Percentiles rank a stretch among this genome's conserved stretches.
Conservation (phyloP, 768 basidiomycete genomes). For the Lactifluus subvellereus region DNA sequence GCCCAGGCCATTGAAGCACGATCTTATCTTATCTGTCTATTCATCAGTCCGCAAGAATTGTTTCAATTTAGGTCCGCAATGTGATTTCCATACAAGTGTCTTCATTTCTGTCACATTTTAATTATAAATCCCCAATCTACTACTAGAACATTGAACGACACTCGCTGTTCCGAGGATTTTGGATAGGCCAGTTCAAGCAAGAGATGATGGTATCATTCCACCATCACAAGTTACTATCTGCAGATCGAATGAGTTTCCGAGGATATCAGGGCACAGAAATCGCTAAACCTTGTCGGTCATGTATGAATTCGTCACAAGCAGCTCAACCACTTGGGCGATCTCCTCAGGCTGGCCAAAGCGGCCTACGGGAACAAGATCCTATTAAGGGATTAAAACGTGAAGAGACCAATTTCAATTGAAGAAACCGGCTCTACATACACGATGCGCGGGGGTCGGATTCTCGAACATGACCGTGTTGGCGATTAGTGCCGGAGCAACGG, state of each 20-base stretch:
- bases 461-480: slow-evolving; percentile 47
- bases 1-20: neutral
- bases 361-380: slow-evolving; percentile 47
- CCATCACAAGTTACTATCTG: slow-evolving; percentile 24
- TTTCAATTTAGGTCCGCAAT: neutral
- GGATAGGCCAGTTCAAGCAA: slow-evolving; percentile 6
- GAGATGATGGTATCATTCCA: slow-evolving; percentile 22
- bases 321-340: slow-evolving; percentile 46
- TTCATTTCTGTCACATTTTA: neutral
- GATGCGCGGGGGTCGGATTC: slow-evolving; percentile 34
- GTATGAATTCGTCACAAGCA: slow-evolving; percentile 46
- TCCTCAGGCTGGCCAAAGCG: slow-evolving; percentile 47
- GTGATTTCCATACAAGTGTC: neutral
- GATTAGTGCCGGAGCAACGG: slow-evolving; percentile 48
- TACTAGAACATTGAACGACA: neutral
- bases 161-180: neutral
- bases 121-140: neutral
- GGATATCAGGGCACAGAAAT: neutral
- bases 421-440: slow-evolving; percentile 26
- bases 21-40: slow-evolving; percentile 18
- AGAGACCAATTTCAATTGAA: neutral
- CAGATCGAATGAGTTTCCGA: neutral
- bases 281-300: slow-evolving; percentile 50
- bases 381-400: neutral
- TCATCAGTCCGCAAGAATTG: neutral